These are phyloP conservation scores for Entomortierella parvispora DNA, from an alignment of 192 early-diverging fungal species.

Conservation along the genomic window DNA sequence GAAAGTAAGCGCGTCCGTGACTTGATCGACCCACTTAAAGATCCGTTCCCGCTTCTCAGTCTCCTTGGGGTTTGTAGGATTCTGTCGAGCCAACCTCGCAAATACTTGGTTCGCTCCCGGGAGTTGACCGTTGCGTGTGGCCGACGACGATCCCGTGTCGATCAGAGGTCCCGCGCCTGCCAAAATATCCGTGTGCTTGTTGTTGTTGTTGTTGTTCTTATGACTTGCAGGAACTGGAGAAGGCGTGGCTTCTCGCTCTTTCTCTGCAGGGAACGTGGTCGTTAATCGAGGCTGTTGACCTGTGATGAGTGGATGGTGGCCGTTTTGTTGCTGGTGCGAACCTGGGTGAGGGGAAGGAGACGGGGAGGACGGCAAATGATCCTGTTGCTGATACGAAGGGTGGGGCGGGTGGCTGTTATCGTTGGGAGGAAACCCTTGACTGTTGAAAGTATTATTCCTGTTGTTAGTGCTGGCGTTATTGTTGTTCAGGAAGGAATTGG, in stretches of 20 bases:
- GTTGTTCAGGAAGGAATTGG: neutral
- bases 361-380: neutral
- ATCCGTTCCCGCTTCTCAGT: slow-evolving; percentile 21
- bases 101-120: slow-evolving; percentile 15
- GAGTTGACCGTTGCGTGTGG: neutral
- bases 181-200: slow-evolving; percentile 15
- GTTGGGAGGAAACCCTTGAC: neutral
- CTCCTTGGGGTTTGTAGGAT: slow-evolving; percentile 16
- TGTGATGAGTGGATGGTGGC: neutral
- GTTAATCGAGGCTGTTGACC: slow-evolving; percentile 21
- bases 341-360: slow-evolving; percentile 7
- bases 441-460: neutral
- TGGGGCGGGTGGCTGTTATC: neutral
- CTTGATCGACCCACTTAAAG: slow-evolving; percentile 13
- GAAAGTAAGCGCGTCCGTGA: slow-evolving; percentile 9
- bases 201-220: slow-evolving; percentile 1
- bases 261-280: slow-evolving; percentile 26
- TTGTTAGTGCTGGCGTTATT: slow-evolving; percentile 8
- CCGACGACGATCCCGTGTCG: slow-evolving; percentile 11
- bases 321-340: slow-evolving; percentile 3
- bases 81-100: slow-evolving; percentile 13
- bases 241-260: neutral
- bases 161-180: slow-evolving; percentile 41
- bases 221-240: neutral
- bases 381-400: neutral